Evolutionary conservation across 495 filamentous ascomycete species (phyloP).

Genomic region (Trichoderma reesei): DNA sequence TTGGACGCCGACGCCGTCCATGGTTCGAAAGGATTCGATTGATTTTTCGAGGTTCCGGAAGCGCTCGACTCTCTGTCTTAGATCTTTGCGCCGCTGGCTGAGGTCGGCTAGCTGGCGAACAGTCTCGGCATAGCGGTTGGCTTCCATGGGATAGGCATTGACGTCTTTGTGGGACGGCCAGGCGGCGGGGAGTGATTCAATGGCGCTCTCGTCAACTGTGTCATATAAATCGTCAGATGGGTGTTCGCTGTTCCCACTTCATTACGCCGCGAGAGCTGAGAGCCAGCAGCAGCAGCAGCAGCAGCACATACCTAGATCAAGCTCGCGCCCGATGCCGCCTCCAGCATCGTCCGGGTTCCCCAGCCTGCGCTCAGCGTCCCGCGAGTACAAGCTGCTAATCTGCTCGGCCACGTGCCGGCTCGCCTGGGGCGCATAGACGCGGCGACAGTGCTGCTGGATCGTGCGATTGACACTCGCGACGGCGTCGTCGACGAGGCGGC

Average conservation of each 20-base stretch:
- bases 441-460: slow-evolving; percentile 58
- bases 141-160: slow-evolving; percentile 24
- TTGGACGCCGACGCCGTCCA: slow-evolving; percentile 47
- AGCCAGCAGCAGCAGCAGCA: slow-evolving; percentile 16
- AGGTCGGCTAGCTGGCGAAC: slow-evolving; percentile 42
- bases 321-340: slow-evolving; percentile 20
- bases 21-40: slow-evolving; percentile 44
- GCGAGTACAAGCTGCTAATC: slow-evolving; percentile 62
- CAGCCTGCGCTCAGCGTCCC: slow-evolving; percentile 28
- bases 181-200: slow-evolving; percentile 32
- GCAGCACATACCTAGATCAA: slow-evolving; percentile 37
- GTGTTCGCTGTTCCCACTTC: no score
- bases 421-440: slow-evolving; percentile 64
- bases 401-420: slow-evolving; percentile 75
- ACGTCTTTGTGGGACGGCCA: slow-evolving; percentile 29
- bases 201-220: slow-evolving; percentile 30
- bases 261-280: neutral
- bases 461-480: slow-evolving; percentile 51
- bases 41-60: slow-evolving; percentile 46
- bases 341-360: slow-evolving; percentile 35
- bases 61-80: slow-evolving; percentile 45
- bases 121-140: slow-evolving; percentile 44
- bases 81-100: slow-evolving; percentile 41
- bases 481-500: slow-evolving; percentile 38
- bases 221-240: neutral